Base-by-base conservation (phyloP, 805 yeast genomes). In the Wickerhamiella galacta region DNA sequence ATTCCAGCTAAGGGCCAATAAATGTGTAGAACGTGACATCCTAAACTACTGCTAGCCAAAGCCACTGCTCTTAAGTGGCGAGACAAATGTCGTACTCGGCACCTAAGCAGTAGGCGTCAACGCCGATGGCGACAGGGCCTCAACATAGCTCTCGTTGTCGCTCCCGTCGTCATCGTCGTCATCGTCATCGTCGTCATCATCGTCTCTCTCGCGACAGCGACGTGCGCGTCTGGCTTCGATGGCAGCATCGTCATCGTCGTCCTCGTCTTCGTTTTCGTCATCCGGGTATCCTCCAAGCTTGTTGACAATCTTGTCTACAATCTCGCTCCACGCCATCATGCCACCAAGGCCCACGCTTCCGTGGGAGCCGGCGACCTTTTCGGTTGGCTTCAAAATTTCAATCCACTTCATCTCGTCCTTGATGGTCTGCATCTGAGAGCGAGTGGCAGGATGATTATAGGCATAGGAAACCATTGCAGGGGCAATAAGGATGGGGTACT, bases 311-410 rank as follows among this genome's bases (percentile, higher is more conserved):
- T 73, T 72, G 50, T 83, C 92, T 14, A 83, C 94, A 45, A 90
- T 76, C 52, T 85, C 95, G 52, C 81, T 78, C 72, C 92, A 82
- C 46, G 90, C 96, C 75, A 85, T 77, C 96, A 90, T 90, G 34
- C 98, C 96, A 31, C 98, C 96, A 82, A 90, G 78, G n/a, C 96
- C 96, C 38, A 90, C 83, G 46, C 87, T 96, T 39, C 98, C 96
- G 58, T 85, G 82, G 26, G 81, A 69, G 36, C 93, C 82, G 49
- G 78, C 72, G 4, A 87, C 93, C 54, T 87, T 87, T 54, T 87
- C 98, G 16, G 83, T 82, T 0, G 98, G 98, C 52, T 75, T 77
- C 49, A 90, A 64, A n/a, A 87, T 72, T 43, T 82, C 93, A 40
- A 87, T 75, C 87, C 92, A 87, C 22, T 87, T 81, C 90, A 90